Conservation (phyloP, 1,284 basidiomycete genomes). For the Ustilago nuda region DNA sequence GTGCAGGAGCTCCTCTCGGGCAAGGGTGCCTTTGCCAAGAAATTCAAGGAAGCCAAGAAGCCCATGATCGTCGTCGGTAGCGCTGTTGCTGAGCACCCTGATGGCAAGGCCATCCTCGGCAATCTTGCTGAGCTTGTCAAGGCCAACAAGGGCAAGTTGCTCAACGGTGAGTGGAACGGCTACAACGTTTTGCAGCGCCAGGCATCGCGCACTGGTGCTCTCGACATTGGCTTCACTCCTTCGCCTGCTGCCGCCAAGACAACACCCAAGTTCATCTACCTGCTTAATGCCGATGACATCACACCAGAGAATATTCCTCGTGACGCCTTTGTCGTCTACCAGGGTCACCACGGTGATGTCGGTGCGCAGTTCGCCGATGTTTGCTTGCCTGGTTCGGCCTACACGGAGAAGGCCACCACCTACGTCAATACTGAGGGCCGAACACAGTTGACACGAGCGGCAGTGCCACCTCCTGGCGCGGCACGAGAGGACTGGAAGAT, state of each 20-base stretch:
- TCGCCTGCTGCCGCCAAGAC: slow-evolving; percentile 80
- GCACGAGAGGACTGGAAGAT: slow-evolving; percentile 99
- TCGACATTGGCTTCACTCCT: slow-evolving; percentile 92
- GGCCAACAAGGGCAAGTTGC: slow-evolving; percentile 74
- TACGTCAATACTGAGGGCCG: slow-evolving; percentile 99
- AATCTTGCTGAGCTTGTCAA: slow-evolving; percentile 84
- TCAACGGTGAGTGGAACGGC: slow-evolving; percentile 94
- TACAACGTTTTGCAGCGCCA: slow-evolving; percentile 89
- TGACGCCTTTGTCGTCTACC: slow-evolving; percentile 97
- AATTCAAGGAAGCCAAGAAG: slow-evolving; percentile 90
- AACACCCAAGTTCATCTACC: slow-evolving; percentile 94
- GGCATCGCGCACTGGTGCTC: slow-evolving; percentile 93
- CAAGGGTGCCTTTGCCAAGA: slow-evolving; percentile 83
- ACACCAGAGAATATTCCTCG: slow-evolving; percentile 89
- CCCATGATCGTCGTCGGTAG: slow-evolving; percentile 95
- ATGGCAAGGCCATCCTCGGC: slow-evolving; percentile 84
- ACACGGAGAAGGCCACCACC: slow-evolving; percentile 93
- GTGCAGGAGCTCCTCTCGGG: slow-evolving; percentile 80
- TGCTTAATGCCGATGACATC: slow-evolving; percentile 95
- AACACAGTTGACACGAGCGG: slow-evolving; percentile 88
- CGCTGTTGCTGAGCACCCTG: slow-evolving; percentile 85
- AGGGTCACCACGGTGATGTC: slow-evolving; percentile 97
- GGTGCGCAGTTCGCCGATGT: slow-evolving; percentile 97
- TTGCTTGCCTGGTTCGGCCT: slow-evolving; percentile 89
- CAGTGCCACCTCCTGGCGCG: slow-evolving; percentile 94